These are phyloP conservation scores for Xerocomellus chrysenteron DNA, from an alignment of 768 basidiomycete genomes.

Conservation along the genomic window DNA sequence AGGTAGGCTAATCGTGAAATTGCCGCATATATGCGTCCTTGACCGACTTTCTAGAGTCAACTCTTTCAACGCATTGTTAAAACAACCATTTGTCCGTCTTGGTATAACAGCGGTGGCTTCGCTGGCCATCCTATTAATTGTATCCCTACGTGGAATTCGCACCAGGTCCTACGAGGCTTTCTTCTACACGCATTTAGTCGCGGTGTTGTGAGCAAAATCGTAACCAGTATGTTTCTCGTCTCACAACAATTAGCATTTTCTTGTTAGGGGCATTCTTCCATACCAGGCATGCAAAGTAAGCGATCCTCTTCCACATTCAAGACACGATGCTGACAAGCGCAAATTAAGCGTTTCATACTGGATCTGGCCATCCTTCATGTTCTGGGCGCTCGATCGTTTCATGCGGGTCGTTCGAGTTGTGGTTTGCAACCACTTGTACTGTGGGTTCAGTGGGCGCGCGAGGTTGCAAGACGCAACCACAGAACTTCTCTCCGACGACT, in stretches of 20 bases:
- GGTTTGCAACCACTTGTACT: conserved; percentile 43
- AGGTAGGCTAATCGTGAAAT: conserved; percentile 2
- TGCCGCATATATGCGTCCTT: neutral
- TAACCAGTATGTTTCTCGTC: neutral
- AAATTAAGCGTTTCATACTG: conserved; percentile 20
- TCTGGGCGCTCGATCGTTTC: conserved; percentile 47
- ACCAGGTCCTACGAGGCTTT: conserved; percentile 51
- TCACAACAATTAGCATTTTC: conserved; percentile 25
- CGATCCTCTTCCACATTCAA: neutral
- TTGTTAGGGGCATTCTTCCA: conserved; percentile 45
- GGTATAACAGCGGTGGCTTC: conserved; percentile 40
- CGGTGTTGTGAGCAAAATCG: conserved; percentile 37
- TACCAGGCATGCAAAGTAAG: conserved; percentile 22
- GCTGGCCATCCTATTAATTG: conserved; percentile 42
- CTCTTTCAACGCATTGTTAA: neutral
- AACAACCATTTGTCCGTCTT: conserved; percentile 22
- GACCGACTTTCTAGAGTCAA: neutral
- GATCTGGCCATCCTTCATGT: conserved; percentile 32
- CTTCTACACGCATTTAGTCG: conserved; percentile 45
- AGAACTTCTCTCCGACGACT: conserved; percentile 44
- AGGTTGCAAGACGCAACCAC: conserved; percentile 36
- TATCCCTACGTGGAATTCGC: conserved; percentile 52
- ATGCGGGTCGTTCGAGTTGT: conserved; percentile 47
- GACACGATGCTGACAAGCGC: neutral
- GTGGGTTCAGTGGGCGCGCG: conserved; percentile 28